Percentiles rank a stretch among this genome's conserved stretches.
These are phyloP conservation scores for Dimargaris verticillata DNA, from an alignment of 192 early-diverging fungal genomes.

Conservation along the genomic window DNA sequence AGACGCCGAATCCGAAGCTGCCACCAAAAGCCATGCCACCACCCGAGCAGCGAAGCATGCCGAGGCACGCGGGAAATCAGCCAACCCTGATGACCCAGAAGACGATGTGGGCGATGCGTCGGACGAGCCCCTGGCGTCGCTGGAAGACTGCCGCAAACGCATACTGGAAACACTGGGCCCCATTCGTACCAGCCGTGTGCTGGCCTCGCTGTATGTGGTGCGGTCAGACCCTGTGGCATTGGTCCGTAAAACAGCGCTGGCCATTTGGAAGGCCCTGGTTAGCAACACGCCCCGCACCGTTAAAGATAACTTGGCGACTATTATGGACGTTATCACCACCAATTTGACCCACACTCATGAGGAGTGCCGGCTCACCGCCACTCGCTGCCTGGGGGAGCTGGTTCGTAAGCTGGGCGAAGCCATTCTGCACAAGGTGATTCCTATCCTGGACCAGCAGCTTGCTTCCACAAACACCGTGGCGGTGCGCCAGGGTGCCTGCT, in stretches of 20 bases:
- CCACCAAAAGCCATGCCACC: constrained; percentile 7
- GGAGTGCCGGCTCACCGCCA: constrained; percentile 75
- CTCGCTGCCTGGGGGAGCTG: constrained; percentile 81
- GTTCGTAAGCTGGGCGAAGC: constrained; percentile 88
- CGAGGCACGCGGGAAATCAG: background rate
- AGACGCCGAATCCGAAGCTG: constrained; percentile 13
- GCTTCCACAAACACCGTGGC: constrained; percentile 43
- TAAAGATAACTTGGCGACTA: constrained; percentile 78
- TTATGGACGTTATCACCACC: constrained; percentile 83
- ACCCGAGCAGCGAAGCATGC: constrained; percentile 7
- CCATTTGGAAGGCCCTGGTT: constrained; percentile 93
- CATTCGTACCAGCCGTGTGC: constrained; percentile 66
- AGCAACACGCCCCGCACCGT: constrained; percentile 91
- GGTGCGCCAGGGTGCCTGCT: constrained; percentile 74
- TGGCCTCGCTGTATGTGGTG: constrained; percentile 85
- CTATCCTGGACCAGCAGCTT: constrained; percentile 76
- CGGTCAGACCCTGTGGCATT: constrained; percentile 60
- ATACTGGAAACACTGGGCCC: constrained; percentile 68
- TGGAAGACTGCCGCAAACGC: constrained; percentile 8
- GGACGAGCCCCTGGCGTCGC: background rate
- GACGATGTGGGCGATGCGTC: constrained; percentile 16
- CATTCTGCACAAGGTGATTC: constrained; percentile 72
- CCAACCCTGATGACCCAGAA: constrained; percentile 12
- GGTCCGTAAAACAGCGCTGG: constrained; percentile 75
- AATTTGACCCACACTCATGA: constrained; percentile 54